Evolutionary conservation across 305 asterid species (phyloP).

Genomic region (Nicotiana rustica): DNA sequence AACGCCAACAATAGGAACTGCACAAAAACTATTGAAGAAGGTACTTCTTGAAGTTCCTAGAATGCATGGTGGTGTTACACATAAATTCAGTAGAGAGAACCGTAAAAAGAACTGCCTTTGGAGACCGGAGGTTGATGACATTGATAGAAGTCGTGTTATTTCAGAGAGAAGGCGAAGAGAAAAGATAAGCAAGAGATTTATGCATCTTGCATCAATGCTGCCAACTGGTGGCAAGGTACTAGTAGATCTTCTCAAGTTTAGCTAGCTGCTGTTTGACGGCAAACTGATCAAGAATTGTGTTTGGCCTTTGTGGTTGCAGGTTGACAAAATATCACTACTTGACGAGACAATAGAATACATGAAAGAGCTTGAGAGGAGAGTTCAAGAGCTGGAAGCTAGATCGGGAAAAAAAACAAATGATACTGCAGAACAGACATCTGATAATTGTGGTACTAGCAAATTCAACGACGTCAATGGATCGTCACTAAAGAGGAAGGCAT

Average conservation of each 20-base stretch:
- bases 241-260: constrained; percentile 12
- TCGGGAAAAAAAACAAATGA: constrained; percentile 56
- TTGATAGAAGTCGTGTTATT: constrained; percentile 70
- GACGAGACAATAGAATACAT: constrained; percentile 83
- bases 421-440: constrained; percentile 72
- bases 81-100: constrained; percentile 48
- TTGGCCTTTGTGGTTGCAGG: constrained; percentile 54
- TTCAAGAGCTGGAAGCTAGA: constrained; percentile 66
- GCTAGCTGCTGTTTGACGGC: neutral
- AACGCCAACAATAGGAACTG: constrained; percentile 39
- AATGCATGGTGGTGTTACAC: constrained; percentile 55
- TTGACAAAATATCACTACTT: constrained; percentile 82
- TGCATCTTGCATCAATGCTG: constrained; percentile 74
- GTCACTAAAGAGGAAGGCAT: constrained; percentile 62
- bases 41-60: constrained; percentile 69
- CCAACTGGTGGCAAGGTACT: constrained; percentile 94
- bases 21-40: constrained; percentile 76
- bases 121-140: constrained; percentile 57
- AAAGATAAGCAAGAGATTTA: constrained; percentile 75
- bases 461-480: constrained; percentile 49
- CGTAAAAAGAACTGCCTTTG: constrained; percentile 45
- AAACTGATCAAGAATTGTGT: neutral
- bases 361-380: constrained; percentile 73
- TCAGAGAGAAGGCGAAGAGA: constrained; percentile 80
- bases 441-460: constrained; percentile 57